These are phyloP conservation scores for Colletotrichum viniferum DNA, from an alignment of 2,329 filamentous ascomycete genomes.

Conservation along the genomic window DNA sequence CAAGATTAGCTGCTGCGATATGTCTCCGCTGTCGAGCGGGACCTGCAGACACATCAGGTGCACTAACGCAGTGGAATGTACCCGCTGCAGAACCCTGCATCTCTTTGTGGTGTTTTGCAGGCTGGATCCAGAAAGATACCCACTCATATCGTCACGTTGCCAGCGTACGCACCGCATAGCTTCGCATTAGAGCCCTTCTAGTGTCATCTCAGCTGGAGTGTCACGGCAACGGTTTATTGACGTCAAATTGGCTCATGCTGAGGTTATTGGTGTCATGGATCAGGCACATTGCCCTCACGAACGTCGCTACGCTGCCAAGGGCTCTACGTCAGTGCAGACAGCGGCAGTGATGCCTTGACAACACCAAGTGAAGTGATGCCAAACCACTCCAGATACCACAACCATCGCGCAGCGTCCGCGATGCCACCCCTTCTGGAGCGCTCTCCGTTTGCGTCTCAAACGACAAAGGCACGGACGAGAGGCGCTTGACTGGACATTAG, in stretches of 20 bases:
- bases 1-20: background rate
- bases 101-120: background rate
- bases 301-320: background rate
- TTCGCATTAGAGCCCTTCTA: background rate
- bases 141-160: background rate
- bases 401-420: background rate
- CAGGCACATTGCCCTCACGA: background rate
- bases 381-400: background rate
- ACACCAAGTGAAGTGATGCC: background rate
- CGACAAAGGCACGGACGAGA: background rate
- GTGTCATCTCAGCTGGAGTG: background rate
- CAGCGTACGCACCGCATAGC: background rate
- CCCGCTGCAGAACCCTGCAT: constrained; percentile 7
- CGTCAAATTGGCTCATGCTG: background rate
- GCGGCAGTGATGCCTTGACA: background rate
- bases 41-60: constrained; percentile 1
- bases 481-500: background rate
- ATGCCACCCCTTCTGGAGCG: background rate
- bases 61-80: background rate
- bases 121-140: background rate
- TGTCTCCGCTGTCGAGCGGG: background rate
- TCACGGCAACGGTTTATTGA: background rate
- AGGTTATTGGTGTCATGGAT: background rate
- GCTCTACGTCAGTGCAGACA: background rate
- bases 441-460: background rate